Base-by-base conservation (phyloP, 2,329 filamentous ascomycete genomes). In the Cadophora sp. region DNA sequence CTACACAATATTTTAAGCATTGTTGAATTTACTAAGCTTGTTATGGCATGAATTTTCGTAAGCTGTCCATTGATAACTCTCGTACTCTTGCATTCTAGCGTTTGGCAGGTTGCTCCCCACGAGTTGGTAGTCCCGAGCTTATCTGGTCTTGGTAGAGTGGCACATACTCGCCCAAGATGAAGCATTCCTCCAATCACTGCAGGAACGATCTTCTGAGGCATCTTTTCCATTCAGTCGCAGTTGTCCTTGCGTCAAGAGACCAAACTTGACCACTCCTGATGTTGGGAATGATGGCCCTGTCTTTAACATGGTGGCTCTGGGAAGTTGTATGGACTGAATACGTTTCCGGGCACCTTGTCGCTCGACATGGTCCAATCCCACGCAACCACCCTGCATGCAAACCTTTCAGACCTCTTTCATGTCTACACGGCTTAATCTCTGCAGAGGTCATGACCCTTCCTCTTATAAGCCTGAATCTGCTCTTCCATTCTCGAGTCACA, bases 401-500 rank as follows among this genome's bases (percentile, higher is more conserved):
- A 64, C 50, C 64, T 69, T 61, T 68, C 65, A 64, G 64, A 53
- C 36, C 48, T 50, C 56, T 58, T 59, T 63, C 61, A 56, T 43
- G 20, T 45, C 61, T 63, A 55, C 39, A 24, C 36, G 24, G 30
- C 36, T 53, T 33, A 27, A 56, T 56, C 33, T 62, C 30, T 27
- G 47, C 36, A 24, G 60, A 55, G 48, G 51, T 56, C 24, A 51
- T 53, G 59, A 47, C 27, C 62, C n/a, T 66, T 62, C 67, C 68
- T 73, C 70, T 72, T 75, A 76, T 76, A 76, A 71, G 60, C 71
- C 65, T 66, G 47, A 64, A 68, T 69, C 71, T 73, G 66, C 73
- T 74, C 72, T 67, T 74, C 69, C 75, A 76, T 77, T 77, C 74
- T 76, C 72, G 64, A 71, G 68, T 65, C 68, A 70, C 59, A 66